Evolutionary conservation across 257 asterid species (phyloP).

Genomic region (Solanum rostratum): DNA sequence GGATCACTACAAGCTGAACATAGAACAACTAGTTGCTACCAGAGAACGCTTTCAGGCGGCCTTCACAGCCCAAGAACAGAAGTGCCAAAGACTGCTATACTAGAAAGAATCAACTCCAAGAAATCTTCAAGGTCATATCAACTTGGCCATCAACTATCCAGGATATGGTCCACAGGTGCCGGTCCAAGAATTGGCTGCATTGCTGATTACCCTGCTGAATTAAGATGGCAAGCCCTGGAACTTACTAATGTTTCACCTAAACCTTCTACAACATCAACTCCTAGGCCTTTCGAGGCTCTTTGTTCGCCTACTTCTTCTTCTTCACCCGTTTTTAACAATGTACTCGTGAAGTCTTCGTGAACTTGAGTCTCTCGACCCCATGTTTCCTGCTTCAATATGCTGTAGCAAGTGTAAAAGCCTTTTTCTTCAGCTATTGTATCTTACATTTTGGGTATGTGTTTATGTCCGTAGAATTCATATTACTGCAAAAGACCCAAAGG

Average conservation of each 20-base stretch:
- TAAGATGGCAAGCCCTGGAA: slow-evolving; percentile 81
- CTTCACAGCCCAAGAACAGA: slow-evolving; percentile 75
- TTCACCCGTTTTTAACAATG: slow-evolving; percentile 8
- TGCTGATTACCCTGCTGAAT: slow-evolving; percentile 79
- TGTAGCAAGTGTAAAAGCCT: neutral
- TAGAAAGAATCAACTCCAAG: slow-evolving; percentile 74
- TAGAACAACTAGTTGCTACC: slow-evolving; percentile 19
- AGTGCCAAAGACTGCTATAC: slow-evolving; percentile 50
- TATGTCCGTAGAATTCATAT: neutral
- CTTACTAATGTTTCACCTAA: slow-evolving; percentile 75
- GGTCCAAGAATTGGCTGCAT: slow-evolving; percentile 96
- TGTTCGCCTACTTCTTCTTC: slow-evolving; percentile 23
- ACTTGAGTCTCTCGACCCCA: neutral
- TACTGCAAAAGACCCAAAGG: neutral
- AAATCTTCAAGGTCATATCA: slow-evolving; percentile 68
- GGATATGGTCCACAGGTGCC: slow-evolving; percentile 76
- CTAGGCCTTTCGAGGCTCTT: slow-evolving; percentile 17
- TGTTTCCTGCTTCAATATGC: neutral
- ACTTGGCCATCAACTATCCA: slow-evolving; percentile 59
- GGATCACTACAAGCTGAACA: slow-evolving; percentile 23
- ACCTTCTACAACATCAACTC: slow-evolving; percentile 15
- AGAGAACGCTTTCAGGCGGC: slow-evolving; percentile 80
- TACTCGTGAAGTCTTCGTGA: slow-evolving; percentile 6
- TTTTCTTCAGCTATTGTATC: neutral
- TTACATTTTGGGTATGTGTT: neutral